Evolutionary conservation across 1,139 yeast genomes (phyloP).

Genomic region (Debaryomyces singareniensis): DNA sequence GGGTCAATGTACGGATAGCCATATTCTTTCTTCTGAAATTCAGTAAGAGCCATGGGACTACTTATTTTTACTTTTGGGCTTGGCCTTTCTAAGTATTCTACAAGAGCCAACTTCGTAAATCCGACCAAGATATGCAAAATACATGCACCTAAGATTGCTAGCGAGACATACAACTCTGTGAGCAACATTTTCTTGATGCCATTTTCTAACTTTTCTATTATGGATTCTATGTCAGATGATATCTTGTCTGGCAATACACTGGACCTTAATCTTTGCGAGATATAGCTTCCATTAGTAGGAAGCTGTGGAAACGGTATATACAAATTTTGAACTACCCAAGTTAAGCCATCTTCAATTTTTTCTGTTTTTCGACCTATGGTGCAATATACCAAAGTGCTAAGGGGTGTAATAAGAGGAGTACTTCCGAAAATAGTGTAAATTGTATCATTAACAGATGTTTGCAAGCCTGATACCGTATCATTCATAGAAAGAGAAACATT

Average conservation of each 20-base stretch:
- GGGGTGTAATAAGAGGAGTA: constrained; percentile 61
- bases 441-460: constrained; percentile 21
- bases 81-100: background rate
- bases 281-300: constrained; percentile 2
- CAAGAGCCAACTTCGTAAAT: constrained; percentile 10
- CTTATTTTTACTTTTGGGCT: constrained; percentile 17
- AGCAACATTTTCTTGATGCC: constrained; percentile 28
- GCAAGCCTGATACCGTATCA: constrained; percentile 40
- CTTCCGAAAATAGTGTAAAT: constrained; percentile 47
- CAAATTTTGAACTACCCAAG: constrained; percentile 71
- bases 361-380: constrained; percentile 67
- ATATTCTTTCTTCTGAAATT: constrained; percentile 20
- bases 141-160: constrained; percentile 44
- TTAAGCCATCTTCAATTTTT: constrained; percentile 60
- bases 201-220: constrained; percentile 13
- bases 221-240: constrained; percentile 1
- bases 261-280: background rate
- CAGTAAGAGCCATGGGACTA: constrained; percentile 24
- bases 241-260: constrained; percentile 1
- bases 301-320: constrained; percentile 49
- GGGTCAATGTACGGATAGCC: constrained; percentile 25
- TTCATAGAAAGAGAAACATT: constrained; percentile 44
- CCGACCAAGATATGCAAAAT: constrained; percentile 38
- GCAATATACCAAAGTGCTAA: constrained; percentile 68
- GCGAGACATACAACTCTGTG: constrained; percentile 41